Percentiles rank a stretch among this genome's conserved stretches.
phyloP scores from a whole-genome alignment of 805 yeast genomes.

The Metschnikowia matae region DNA sequence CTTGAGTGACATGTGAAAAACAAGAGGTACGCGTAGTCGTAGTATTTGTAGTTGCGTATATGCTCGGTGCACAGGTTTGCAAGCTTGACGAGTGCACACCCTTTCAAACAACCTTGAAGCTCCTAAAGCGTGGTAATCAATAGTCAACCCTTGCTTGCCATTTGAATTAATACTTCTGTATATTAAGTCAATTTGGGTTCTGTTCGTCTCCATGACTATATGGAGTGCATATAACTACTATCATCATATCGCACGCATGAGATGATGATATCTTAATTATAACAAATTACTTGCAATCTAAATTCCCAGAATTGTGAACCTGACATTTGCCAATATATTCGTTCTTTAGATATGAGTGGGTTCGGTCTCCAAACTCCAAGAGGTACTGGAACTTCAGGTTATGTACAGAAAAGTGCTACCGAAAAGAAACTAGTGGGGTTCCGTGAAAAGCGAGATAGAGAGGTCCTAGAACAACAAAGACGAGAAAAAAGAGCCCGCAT shows the following conservation, averaged over 20 bases:
- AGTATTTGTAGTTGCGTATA: background rate
- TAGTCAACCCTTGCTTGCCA: background rate
- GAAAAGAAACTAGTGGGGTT: slow-evolving; percentile 21
- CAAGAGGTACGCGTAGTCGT: background rate
- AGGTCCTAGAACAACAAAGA: slow-evolving; percentile 15
- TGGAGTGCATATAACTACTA: background rate
- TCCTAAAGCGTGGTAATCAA: background rate
- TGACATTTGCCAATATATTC: background rate
- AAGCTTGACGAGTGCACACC: background rate
- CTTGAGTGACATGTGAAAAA: slow-evolving; percentile 17
- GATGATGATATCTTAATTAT: background rate
- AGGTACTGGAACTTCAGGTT: slow-evolving; percentile 64
- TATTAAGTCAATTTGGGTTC: background rate
- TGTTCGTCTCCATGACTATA: no score
- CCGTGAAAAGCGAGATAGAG: slow-evolving; percentile 26
- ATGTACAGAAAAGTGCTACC: slow-evolving; percentile 46
- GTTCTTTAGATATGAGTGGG: slow-evolving; percentile 28
- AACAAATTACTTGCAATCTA: background rate
- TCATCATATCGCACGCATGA: background rate
- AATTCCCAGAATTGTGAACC: no score
- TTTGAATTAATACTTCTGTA: background rate
- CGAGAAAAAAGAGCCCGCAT: slow-evolving; percentile 12
- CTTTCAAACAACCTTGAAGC: background rate
- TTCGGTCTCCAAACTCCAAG: slow-evolving; percentile 54
- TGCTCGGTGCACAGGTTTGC: background rate